Evolutionary conservation across 345 rosid species (phyloP), one percentile per base, ranked within the genome.

Genomic region (Gossypium stocksii): DNA sequence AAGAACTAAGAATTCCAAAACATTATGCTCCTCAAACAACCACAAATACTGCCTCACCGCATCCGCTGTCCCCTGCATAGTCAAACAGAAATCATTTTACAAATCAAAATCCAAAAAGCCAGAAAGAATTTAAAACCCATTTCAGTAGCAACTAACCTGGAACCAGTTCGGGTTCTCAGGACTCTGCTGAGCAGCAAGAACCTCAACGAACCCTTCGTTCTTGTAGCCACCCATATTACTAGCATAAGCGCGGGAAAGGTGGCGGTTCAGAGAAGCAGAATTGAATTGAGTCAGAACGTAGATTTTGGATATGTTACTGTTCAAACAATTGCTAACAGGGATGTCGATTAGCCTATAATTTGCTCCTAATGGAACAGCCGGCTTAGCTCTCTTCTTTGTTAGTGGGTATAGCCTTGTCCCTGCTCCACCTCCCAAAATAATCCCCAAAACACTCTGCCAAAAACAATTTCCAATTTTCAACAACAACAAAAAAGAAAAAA

Each of bases 151-250:
- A 10, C 25, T 54, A 78, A 91, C 98, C 97, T 94, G 98, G 67
- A 94, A 92, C 98, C 97, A 94, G 66, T 94, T 94, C 2, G 98
- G 97, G 59, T 94, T 94, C 83, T 94, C 98, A 0, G 98, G 98
- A 68, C 95, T 94, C 86, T 92, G 97, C 76, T 94, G 97, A 67
- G 98, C 98, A 15, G 98, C 98, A 75, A 94, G 94, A 78, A 92
- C 98, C 76, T 94, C 98, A n/a, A 94, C 98, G 75, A 94, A 94
- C 12, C 98, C 98, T 85, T 94, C 98, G 71, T 92, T 94, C 87
- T 94, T 88, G 79, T 94, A 90, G 51, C 97, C 98, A 58, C 95
- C 97, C 97, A 94, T 88, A 87, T 94, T 92, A 80, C 97, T 94
- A 0, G 97, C 97, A 79, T 94, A 90, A 7, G 97, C 98, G 57